Evolutionary conservation across 2,329 filamentous ascomycete species (phyloP).

Genomic region (Fusarium longipes): DNA sequence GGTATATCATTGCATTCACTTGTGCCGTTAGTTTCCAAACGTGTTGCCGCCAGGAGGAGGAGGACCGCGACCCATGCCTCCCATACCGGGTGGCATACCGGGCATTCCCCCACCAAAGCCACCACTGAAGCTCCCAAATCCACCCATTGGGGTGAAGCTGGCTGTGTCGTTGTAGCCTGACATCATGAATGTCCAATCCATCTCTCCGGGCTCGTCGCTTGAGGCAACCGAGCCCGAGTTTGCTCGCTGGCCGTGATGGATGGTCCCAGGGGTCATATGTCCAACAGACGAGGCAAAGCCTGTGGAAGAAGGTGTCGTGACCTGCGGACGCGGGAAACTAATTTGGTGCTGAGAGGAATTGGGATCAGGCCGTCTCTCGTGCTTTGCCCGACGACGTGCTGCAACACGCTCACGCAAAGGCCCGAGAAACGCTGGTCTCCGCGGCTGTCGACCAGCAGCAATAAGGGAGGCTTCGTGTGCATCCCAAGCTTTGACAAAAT

Average conservation of each 20-base stretch:
- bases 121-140: constrained; percentile 46
- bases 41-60: constrained; percentile 42
- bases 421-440: constrained; percentile 60
- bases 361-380: constrained; percentile 45
- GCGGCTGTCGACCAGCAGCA: constrained; percentile 56
- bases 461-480: constrained; percentile 62
- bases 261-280: constrained; percentile 21
- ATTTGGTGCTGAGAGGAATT: constrained; percentile 42
- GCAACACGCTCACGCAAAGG: constrained; percentile 60
- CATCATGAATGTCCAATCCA: constrained; percentile 64
- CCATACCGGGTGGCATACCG: constrained; percentile 38
- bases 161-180: constrained; percentile 54
- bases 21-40: constrained; percentile 40
- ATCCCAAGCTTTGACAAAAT: constrained; percentile 73
- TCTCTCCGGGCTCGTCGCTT: constrained; percentile 50
- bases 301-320: constrained; percentile 45
- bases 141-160: constrained; percentile 47
- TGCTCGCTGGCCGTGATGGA: constrained; percentile 16
- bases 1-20: constrained; percentile 2
- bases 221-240: constrained; percentile 38
- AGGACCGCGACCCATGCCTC: constrained; percentile 31
- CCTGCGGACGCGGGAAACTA: constrained; percentile 39
- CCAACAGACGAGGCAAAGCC: constrained; percentile 50
- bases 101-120: constrained; percentile 42
- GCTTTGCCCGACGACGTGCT: constrained; percentile 48